Evolutionary conservation across 257 asterid species (phyloP).

Genomic region (Paraleonurus japonicus): DNA sequence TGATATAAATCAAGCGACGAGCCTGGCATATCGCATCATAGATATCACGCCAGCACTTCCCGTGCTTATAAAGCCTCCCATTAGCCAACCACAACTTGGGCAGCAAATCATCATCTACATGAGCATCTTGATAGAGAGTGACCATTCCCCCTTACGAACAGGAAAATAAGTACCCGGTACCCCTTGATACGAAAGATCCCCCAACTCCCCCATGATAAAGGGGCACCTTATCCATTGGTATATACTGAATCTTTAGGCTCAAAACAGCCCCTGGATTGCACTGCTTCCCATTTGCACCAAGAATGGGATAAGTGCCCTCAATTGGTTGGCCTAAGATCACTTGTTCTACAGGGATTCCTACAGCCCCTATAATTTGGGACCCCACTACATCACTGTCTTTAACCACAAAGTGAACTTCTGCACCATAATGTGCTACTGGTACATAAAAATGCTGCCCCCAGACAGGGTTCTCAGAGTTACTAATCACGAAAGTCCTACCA

Average conservation of each 20-base stretch:
- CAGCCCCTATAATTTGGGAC: conserved; percentile 81
- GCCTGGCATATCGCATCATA: conserved; percentile 66
- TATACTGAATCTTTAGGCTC: conserved; percentile 69
- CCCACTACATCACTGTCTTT: conserved; percentile 84
- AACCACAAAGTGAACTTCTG: conserved; percentile 80
- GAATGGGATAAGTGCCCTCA: conserved; percentile 72
- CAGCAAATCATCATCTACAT: conserved; percentile 51
- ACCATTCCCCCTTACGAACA: conserved; percentile 68
- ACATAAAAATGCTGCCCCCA: conserved; percentile 85
- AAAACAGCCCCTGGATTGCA: conserved; percentile 69
- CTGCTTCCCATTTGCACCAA: conserved; percentile 67
- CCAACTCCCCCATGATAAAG: conserved; percentile 84
- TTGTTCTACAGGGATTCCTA: conserved; percentile 68
- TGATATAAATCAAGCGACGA: conserved; percentile 67
- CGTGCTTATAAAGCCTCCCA: conserved; percentile 58
- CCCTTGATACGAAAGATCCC: conserved; percentile 49
- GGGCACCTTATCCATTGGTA: conserved; percentile 62
- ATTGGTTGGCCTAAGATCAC: conserved; percentile 45
- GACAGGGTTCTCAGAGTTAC: conserved; percentile 61
- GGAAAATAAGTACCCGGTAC: conserved; percentile 92
- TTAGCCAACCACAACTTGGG: conserved; percentile 61
- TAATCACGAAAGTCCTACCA: conserved; percentile 72
- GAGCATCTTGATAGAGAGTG: conserved; percentile 83
- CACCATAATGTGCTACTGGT: conserved; percentile 76
- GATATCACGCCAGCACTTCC: conserved; percentile 80